Evolutionary conservation across 2,329 filamentous ascomycete genomes (phyloP), one percentile per base, ranked within the genome.

Genomic region (Ophiostoma perfectum): DNA sequence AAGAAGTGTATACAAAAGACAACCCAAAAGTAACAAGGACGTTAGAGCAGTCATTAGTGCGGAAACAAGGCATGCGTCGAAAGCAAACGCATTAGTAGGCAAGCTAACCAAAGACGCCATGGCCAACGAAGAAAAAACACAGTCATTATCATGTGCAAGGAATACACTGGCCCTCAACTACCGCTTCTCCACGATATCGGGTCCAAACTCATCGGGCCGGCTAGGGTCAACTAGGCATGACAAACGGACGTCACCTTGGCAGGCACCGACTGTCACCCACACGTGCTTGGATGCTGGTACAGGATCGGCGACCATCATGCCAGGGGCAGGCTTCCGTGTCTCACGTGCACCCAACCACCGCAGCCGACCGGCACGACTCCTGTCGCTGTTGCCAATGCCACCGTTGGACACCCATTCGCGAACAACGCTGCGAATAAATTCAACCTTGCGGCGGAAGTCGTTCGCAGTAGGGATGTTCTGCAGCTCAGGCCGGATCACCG

Each of bases 401-500:
- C 86, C 88, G 73, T 90, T 88, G 68, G 76, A 74, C 12, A 87
- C 84, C 91, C 91, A 94, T 76, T 92, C 89, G 71, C 83, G 84
- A 11, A 92, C 83, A 16, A 92, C 83, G 66, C 83, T 79, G 72
- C 84, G 83, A 73, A 93, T 86, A 75, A 93, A 93, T 70, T 87
- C 84, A 69, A 94, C 84, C 80, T 94, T 94, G 73, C 82, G 83
- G 45, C 88, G 86, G 75, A 94, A 86, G 72, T 88, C 85, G 76
- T 94, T 94, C 55, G 89, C 88, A 27, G 85, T 83, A 0, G 90
- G 88, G 68, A 92, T 86, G 68, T 83, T 81, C 75, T 88, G 85
- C 14, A 88, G 78, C 74, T 85, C 83, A 0, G 84, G 81, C 64
- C 83, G 81, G 72, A 89, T 89, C 71, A 88, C 84, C 9, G 86